Evolutionary conservation across 306 rosid genomes (phyloP), one percentile per base, ranked within the genome.

Genomic region (Psophocarpus tetragonolobus): DNA sequence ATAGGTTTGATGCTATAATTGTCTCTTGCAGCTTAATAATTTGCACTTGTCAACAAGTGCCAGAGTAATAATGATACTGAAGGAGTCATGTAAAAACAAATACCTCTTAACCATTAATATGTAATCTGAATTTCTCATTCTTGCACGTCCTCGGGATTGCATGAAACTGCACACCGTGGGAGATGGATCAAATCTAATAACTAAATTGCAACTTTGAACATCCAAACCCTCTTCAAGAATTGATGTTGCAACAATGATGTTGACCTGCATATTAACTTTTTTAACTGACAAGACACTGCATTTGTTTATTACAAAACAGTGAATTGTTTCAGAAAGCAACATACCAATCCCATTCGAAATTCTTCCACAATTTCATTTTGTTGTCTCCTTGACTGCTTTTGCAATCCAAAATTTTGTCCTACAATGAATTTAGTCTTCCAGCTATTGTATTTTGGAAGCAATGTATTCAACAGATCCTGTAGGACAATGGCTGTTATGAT

Each of bases 201-300:
- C 98, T 84, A 92, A 65, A 75, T 94, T 90, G 87, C 97, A 94
- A 75, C 95, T 92, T 82, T 92, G 97, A 50, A 94, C 92, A 78
- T 94, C 98, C 67, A 94, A 74, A 42, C 98, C 98, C 81, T 94
- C 98, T 82, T 94, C 97, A 45, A 94, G 97, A 83, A 92, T 94
- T 54, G 98, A 92, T 18, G 98, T 94, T 80, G 98, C 97, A 76
- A 94, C 96, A 78, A 94, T 85, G 68, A 94, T 68, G 78, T 94
- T 94, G 35, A 89, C 91, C 98, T 94, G 73, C 60, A 79, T 79
- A 78, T 81, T 61, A 80, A 36, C n/a, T 32, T 21, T 32, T 61
- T n/a, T 72, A 17, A 71, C n/a, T 51, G 21, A 75, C 75, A 57
- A 75, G 53, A 81, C 47, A 75, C 2, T 29, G 73, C 17, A 30